These are phyloP conservation scores for Athelia psychrophila DNA, from an alignment of 1,284 basidiomycete species.

Conservation along the genomic window DNA sequence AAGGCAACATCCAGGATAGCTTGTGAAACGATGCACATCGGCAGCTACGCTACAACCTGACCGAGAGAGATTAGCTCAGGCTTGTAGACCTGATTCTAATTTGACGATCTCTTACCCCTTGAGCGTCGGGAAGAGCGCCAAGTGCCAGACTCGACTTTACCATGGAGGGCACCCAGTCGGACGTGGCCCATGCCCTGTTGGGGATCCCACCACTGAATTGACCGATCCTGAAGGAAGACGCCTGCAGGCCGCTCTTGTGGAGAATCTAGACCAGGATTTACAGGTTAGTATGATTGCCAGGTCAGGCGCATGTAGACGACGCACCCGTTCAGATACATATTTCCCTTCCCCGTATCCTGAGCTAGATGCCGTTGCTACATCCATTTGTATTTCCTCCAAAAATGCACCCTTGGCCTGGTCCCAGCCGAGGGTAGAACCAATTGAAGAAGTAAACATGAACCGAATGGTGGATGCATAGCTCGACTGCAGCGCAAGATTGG, in stretches of 20 bases:
- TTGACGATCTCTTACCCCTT: background rate
- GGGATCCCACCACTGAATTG: conserved; percentile 16
- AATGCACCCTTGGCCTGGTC: background rate
- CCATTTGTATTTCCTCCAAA: background rate
- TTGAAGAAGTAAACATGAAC: conserved; percentile 15
- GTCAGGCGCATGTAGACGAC: background rate
- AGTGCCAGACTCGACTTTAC: conserved; percentile 18
- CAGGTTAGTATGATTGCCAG: background rate
- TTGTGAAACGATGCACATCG: conserved; percentile 17
- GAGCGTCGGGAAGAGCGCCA: background rate
- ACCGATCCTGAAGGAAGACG: conserved; percentile 19
- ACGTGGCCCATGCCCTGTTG: conserved; percentile 19
- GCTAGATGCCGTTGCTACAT: background rate
- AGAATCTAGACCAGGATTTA: conserved; percentile 11
- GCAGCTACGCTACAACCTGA: background rate
- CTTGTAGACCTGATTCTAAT: background rate
- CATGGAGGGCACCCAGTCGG: conserved; percentile 20
- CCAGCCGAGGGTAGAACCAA: conserved; percentile 4
- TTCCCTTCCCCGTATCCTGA: conserved; percentile 1
- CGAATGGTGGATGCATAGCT: conserved; percentile 2
- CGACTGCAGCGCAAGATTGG: conserved; percentile 18
- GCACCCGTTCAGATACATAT: conserved; percentile 1
- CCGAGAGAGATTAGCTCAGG: background rate
- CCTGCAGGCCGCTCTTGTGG: conserved; percentile 13
- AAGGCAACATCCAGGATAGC: conserved; percentile 28